phyloP scores from a whole-genome alignment of 2,329 filamentous ascomycete genomes.

The Seiridium cupressi region DNA sequence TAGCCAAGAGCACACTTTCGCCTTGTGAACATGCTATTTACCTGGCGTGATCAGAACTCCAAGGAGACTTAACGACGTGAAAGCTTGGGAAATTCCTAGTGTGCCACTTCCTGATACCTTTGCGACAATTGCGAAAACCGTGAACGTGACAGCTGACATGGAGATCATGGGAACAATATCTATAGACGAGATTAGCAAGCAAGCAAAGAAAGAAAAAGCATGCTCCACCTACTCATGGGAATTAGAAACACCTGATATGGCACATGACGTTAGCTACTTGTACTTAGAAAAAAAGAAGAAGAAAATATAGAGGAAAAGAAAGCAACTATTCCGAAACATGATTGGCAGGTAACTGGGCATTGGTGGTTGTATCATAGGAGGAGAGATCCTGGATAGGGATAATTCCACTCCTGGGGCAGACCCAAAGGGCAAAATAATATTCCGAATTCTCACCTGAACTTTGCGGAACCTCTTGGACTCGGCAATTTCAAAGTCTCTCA shows the following conservation, averaged over 20 bases:
- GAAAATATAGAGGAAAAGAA: too few species aligned
- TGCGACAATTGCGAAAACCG: constrained; percentile 5
- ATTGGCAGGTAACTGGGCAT: too few species aligned
- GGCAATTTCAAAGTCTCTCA: constrained; percentile 5
- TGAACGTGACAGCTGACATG: constrained; percentile 5
- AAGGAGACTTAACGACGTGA: constrained; percentile 3
- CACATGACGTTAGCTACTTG: too few species aligned
- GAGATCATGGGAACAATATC: neutral
- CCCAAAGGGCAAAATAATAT: too few species aligned
- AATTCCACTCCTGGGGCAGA: too few species aligned
- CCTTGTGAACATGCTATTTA: neutral
- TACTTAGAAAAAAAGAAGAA: too few species aligned
- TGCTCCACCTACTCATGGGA: neutral
- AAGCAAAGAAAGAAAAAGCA: too few species aligned
- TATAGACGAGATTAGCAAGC: neutral
- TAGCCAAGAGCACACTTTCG: too few species aligned
- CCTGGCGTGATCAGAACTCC: neutral
- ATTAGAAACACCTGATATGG: neutral
- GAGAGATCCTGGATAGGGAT: too few species aligned
- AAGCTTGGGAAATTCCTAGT: constrained; percentile 1
- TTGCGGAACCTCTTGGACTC: constrained; percentile 6
- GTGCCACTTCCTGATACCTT: constrained; percentile 1
- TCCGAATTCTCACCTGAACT: neutral
- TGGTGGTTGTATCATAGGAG: too few species aligned
- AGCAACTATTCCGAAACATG: too few species aligned